Conservation (phyloP, 352 stramenopile species). For the Pythium sukuiense region DNA sequence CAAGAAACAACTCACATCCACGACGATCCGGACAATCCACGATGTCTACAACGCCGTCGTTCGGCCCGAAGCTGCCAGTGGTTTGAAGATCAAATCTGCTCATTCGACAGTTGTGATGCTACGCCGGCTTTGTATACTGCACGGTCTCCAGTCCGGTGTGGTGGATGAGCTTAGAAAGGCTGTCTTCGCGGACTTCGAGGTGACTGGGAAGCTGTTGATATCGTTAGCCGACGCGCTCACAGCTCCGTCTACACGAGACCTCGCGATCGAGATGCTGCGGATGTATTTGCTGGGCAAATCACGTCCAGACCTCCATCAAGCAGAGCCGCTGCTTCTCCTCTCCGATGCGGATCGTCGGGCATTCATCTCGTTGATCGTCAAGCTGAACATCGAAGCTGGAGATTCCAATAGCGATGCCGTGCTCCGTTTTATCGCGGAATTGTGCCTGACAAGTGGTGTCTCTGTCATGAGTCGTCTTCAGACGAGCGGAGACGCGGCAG, state of each 20-base stretch:
- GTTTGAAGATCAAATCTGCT: not conserved
- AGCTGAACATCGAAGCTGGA: not conserved
- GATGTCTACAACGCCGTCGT: not conserved
- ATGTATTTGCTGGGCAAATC: not conserved
- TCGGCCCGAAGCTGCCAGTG: not conserved
- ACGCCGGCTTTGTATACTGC: conserved; percentile 11
- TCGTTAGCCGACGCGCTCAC: not conserved
- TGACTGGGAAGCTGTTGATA: conserved; percentile 20
- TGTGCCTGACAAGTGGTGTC: conserved; percentile 4
- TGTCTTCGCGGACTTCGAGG: not conserved
- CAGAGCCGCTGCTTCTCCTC: conserved; percentile 1
- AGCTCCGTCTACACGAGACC: not conserved
- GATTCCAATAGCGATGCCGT: not conserved
- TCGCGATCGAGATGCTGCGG: conserved; percentile 4
- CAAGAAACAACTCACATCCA: conserved; percentile 22
- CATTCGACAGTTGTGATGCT: conserved; percentile 4
- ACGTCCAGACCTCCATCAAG: not conserved
- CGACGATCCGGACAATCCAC: not conserved
- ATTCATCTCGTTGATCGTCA: conserved; percentile 14
- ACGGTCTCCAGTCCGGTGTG: not conserved
- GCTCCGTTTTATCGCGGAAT: not conserved
- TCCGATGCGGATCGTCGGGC: conserved; percentile 1
- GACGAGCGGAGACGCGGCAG: not conserved
- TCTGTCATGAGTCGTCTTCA: not conserved
- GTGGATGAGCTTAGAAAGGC: not conserved